Evolutionary conservation across 1,284 basidiomycete species (phyloP).

Genomic region (Coriolopsis trogii): DNA sequence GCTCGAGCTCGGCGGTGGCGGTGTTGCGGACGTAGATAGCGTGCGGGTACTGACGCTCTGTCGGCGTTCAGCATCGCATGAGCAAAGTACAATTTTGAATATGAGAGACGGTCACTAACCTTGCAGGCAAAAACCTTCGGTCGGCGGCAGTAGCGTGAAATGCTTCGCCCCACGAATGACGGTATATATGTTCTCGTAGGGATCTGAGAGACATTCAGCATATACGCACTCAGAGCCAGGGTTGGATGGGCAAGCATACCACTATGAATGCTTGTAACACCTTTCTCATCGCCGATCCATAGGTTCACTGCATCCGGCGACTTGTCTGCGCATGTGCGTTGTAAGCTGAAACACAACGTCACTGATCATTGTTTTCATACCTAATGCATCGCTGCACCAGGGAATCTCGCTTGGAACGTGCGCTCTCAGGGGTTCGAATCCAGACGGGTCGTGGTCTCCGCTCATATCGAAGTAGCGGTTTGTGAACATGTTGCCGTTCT

Average conservation of each 20-base stretch:
- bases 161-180: constrained; percentile 84
- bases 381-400: constrained; percentile 80
- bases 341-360: background rate
- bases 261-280: constrained; percentile 84
- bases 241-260: constrained; percentile 47
- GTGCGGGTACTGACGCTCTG: constrained; percentile 72
- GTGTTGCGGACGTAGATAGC: constrained; percentile 58
- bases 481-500: constrained; percentile 86
- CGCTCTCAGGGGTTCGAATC: constrained; percentile 61
- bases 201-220: constrained; percentile 52
- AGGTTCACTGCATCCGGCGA: constrained; percentile 87
- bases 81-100: background rate
- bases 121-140: constrained; percentile 81
- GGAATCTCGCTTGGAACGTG: constrained; percentile 69
- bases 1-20: constrained; percentile 39
- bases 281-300: constrained; percentile 83
- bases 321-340: constrained; percentile 46
- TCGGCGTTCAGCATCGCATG: too few species aligned
- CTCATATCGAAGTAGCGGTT: constrained; percentile 42
- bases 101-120: constrained; percentile 47
- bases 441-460: constrained; percentile 44
- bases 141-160: constrained; percentile 85
- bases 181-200: constrained; percentile 91
- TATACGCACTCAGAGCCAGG: background rate
- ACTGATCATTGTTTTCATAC: constrained; percentile 44